These are phyloP conservation scores for Pascua guehoae DNA, from an alignment of 1,284 basidiomycete species.

Conservation along the genomic window DNA sequence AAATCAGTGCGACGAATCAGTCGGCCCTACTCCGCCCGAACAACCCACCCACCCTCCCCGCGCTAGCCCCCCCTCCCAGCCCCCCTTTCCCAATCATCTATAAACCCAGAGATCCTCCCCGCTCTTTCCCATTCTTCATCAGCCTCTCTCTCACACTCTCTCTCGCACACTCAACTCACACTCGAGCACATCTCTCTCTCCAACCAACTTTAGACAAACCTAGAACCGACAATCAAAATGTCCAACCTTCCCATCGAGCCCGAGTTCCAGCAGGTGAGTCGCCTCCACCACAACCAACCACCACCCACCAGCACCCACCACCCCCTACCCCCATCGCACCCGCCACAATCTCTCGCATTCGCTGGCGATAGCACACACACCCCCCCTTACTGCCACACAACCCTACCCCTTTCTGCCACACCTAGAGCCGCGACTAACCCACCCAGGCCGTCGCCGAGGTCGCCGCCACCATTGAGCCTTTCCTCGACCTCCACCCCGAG, in stretches of 20 bases:
- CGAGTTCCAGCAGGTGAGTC: conserved; percentile 57
- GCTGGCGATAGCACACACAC: not conserved
- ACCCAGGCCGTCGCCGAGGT: conserved; percentile 61
- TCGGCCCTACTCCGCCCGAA: too few species aligned
- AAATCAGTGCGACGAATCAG: too few species aligned
- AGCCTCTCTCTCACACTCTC: not conserved
- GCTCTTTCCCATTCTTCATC: conserved; percentile 1
- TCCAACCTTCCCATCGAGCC: conserved; percentile 54
- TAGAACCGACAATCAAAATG: conserved; percentile 22
- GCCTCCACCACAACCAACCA: not conserved
- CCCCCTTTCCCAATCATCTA: conserved; percentile 5
- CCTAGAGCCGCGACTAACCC: not conserved
- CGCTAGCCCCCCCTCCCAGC: not conserved
- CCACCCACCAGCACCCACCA: not conserved
- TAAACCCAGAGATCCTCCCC: not conserved
- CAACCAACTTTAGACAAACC: not conserved
- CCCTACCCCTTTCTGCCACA: not conserved
- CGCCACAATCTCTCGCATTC: not conserved
- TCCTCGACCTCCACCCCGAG: conserved; percentile 66
- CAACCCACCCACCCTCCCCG: not conserved
- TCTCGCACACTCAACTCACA: not conserved
- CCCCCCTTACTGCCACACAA: not conserved
- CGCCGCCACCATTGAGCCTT: conserved; percentile 61
- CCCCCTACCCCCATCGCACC: not conserved
- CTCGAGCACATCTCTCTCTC: conserved; percentile 1